A percentile compares a stretch with the other conserved stretches of the same genome.
These are phyloP conservation scores for Hypoxylon sp. DNA, from an alignment of 2,329 filamentous ascomycete species.

Conservation along the genomic window DNA sequence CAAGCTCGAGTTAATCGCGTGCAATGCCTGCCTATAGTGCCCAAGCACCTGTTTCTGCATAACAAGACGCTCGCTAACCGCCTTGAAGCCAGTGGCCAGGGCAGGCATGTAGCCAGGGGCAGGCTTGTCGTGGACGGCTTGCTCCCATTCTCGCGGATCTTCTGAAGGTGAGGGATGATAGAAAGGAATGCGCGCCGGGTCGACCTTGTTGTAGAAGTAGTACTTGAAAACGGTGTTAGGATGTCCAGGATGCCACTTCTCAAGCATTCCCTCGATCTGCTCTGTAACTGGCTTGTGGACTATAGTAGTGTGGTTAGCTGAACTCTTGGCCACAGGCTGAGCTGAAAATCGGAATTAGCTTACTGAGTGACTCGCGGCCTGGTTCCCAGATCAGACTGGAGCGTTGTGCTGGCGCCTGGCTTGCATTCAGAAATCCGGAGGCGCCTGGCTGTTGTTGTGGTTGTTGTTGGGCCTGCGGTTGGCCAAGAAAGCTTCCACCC, in stretches of 20 bases:
- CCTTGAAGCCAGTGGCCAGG: conserved; percentile 79
- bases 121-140: conserved; percentile 84
- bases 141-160: conserved; percentile 85
- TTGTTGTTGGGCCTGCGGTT: conserved; percentile 55
- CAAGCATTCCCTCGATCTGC: conserved; percentile 77
- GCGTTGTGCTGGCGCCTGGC: conserved; percentile 55
- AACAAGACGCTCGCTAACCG: conserved; percentile 79
- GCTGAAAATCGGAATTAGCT: conserved; percentile 13
- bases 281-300: conserved; percentile 81
- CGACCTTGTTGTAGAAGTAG: conserved; percentile 91
- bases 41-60: conserved; percentile 79
- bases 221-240: conserved; percentile 82
- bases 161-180: conserved; percentile 79
- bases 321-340: not conserved
- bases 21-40: conserved; percentile 78
- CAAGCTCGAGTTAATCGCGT: conserved; percentile 83
- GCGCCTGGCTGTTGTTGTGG: conserved; percentile 58
- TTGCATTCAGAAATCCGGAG: conserved; percentile 62
- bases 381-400: conserved; percentile 53
- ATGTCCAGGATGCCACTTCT: conserved; percentile 80
- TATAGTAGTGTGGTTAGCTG: conserved; percentile 52
- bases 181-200: conserved; percentile 80
- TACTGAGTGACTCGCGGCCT: conserved; percentile 52
- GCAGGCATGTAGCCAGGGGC: conserved; percentile 83
- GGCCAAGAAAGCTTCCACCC: conserved; percentile 54